Evolutionary conservation across 2,329 filamentous ascomycete species (phyloP).

Genomic region (Hortaea sp.): DNA sequence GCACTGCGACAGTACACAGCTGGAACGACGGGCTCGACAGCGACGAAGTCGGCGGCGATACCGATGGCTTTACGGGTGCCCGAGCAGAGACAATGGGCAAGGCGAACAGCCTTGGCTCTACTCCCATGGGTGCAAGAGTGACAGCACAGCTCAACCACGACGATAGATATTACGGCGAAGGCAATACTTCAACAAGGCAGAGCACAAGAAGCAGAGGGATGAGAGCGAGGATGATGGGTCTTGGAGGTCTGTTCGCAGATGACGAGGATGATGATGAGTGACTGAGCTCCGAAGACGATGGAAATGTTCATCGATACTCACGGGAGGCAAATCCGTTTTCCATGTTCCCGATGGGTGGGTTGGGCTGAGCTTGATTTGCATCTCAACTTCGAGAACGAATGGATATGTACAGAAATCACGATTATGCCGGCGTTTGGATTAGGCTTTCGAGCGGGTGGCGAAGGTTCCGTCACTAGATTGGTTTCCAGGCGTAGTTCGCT

Average conservation of each 20-base stretch:
- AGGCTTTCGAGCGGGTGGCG: no score
- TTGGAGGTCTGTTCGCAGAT: constrained; percentile 16
- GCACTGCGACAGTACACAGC: constrained; percentile 67
- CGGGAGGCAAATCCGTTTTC: not conserved
- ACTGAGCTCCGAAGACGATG: not conserved
- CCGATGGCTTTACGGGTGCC: constrained; percentile 9
- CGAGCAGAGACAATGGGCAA: constrained; percentile 22
- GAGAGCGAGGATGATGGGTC: constrained; percentile 10
- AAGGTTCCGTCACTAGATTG: no score
- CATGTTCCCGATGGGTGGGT: constrained; percentile 3
- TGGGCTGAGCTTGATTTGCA: not conserved
- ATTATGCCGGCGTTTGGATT: no score
- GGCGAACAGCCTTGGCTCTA: constrained; percentile 15
- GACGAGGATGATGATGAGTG: constrained; percentile 5
- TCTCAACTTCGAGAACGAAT: no score
- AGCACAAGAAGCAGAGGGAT: constrained; percentile 12
- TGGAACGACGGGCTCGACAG: constrained; percentile 56
- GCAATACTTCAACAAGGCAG: not conserved
- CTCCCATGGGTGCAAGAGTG: constrained; percentile 47
- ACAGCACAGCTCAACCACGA: constrained; percentile 48
- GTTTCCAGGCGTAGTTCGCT: no score
- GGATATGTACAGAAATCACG: no score
- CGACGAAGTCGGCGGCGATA: constrained; percentile 50
- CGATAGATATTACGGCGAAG: constrained; percentile 32
- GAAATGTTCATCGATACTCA: no score